These are phyloP conservation scores for Rhynchosporium secalis DNA, from an alignment of 2,329 filamentous ascomycete genomes.

Conservation along the genomic window DNA sequence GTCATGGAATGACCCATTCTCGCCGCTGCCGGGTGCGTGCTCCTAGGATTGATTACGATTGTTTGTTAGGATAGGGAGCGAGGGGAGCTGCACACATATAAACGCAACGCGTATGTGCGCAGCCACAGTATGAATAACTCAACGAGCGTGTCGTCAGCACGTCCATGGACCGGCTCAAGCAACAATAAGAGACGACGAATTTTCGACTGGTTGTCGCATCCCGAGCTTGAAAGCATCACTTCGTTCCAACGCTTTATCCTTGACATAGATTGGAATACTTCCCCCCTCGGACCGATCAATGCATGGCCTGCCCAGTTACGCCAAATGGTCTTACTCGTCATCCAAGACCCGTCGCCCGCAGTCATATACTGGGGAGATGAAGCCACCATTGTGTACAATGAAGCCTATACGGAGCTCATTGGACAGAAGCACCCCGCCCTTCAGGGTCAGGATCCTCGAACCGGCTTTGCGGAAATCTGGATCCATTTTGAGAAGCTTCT, in stretches of 20 bases:
- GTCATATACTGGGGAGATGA: conserved; percentile 42
- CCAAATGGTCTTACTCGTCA: conserved; percentile 41
- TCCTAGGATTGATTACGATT: no score
- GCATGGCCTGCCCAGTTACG: conserved; percentile 45
- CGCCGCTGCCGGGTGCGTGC: no score
- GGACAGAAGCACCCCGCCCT: conserved; percentile 40
- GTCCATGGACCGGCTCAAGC: conserved; percentile 6
- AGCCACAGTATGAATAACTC: neutral
- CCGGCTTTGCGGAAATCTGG: conserved; percentile 44
- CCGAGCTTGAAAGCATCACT: conserved; percentile 21
- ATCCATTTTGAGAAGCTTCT: conserved; percentile 38
- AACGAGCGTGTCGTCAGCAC: conserved; percentile 8
- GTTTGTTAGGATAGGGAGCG: no score
- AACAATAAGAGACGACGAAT: conserved; percentile 17
- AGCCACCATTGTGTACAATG: conserved; percentile 42
- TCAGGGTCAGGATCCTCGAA: conserved; percentile 42
- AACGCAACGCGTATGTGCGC: no score
- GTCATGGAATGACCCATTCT: no score
- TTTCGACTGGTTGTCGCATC: conserved; percentile 32
- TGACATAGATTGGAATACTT: conserved; percentile 44
- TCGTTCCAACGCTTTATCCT: conserved; percentile 37
- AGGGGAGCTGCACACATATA: no score
- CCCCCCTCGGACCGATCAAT: conserved; percentile 44
- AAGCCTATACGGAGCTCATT: conserved; percentile 39
- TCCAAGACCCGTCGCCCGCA: conserved; percentile 40